phyloP scores from a whole-genome alignment of 2,329 filamentous ascomycete species.

The Paracoccidioides brasiliensis region DNA sequence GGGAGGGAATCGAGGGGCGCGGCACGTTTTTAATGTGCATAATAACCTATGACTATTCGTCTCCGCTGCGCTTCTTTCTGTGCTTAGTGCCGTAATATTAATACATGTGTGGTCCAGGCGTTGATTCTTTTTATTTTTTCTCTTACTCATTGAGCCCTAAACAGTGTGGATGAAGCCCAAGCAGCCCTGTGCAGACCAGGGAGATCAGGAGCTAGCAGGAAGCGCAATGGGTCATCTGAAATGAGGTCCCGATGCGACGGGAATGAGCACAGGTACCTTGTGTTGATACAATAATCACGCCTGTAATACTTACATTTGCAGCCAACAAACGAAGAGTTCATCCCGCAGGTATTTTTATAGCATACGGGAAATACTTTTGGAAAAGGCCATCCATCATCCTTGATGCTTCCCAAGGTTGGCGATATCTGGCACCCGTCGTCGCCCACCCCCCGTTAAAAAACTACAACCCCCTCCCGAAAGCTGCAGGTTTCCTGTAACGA shows the following conservation, averaged over 20 bases:
- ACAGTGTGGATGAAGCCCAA: not conserved
- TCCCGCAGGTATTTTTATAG: constrained; percentile 2
- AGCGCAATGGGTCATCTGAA: not conserved
- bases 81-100: not conserved
- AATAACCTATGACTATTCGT: not conserved
- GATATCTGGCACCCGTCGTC: not conserved
- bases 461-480: not conserved
- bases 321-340: not conserved
- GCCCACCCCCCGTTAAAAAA: not conserved
- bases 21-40: not conserved
- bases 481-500: not conserved
- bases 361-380: not conserved
- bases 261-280: not conserved
- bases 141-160: constrained; percentile 1
- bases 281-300: not conserved
- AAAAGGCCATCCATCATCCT: not conserved
- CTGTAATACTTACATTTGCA: constrained; percentile 1
- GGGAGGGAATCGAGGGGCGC: not conserved
- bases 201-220: not conserved
- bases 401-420: not conserved
- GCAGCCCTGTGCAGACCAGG: not conserved
- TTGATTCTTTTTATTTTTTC: not conserved
- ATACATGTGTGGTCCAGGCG: not conserved
- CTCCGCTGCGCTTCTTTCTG: constrained; percentile 2
- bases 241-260: not conserved